Evolutionary conservation across 352 stramenopile species (phyloP).

Genomic region (Phytophthora agathidicida): DNA sequence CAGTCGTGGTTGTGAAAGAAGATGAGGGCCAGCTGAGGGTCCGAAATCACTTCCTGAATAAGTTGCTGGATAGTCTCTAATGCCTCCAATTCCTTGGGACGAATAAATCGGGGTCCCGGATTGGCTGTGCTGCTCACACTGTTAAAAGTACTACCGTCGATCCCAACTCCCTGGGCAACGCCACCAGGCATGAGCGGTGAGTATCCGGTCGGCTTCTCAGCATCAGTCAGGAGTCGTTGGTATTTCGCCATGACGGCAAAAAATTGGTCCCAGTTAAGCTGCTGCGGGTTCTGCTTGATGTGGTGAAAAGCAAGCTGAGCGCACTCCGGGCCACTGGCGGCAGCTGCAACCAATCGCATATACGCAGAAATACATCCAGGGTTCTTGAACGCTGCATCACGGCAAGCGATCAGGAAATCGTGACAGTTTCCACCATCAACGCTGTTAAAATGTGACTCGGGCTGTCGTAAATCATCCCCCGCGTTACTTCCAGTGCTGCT

Average conservation of each 20-base stretch:
- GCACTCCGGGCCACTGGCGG: constrained; percentile 69
- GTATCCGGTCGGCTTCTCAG: constrained; percentile 56
- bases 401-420: constrained; percentile 69
- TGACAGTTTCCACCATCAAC: constrained; percentile 54
- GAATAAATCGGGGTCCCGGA: constrained; percentile 72
- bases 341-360: constrained; percentile 72
- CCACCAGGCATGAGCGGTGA: constrained; percentile 42
- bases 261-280: constrained; percentile 87
- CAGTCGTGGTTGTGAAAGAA: constrained; percentile 90
- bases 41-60: constrained; percentile 78
- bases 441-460: constrained; percentile 22
- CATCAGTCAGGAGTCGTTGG: constrained; percentile 75
- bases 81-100: constrained; percentile 82
- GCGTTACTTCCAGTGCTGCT: constrained; percentile 25
- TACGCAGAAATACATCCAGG: constrained; percentile 77
- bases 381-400: constrained; percentile 79
- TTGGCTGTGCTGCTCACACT: constrained; percentile 25
- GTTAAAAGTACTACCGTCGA: constrained; percentile 35
- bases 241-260: constrained; percentile 88
- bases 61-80: constrained; percentile 82
- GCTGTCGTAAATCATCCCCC: constrained; percentile 27
- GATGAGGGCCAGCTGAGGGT: constrained; percentile 76
- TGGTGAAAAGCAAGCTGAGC: constrained; percentile 84
- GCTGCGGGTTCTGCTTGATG: constrained; percentile 83
- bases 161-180: constrained; percentile 32